Conservation (phyloP, 331 rosid genomes). For the Phaseolus coccineus region DNA sequence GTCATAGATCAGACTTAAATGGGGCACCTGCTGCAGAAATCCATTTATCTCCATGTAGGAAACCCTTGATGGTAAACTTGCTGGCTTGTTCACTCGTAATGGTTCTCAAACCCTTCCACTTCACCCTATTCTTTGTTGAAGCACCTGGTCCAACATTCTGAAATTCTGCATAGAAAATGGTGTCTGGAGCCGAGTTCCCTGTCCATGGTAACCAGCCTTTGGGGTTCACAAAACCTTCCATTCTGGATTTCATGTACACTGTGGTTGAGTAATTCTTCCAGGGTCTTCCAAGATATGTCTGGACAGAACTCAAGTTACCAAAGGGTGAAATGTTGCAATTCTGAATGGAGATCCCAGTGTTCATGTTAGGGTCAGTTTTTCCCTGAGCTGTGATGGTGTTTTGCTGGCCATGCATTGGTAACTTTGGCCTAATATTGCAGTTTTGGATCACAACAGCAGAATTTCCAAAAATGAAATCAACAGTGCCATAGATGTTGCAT, state of each 20-base stretch:
- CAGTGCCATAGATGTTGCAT: slow-evolving; percentile 73
- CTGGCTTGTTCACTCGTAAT: slow-evolving; percentile 52
- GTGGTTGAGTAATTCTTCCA: slow-evolving; percentile 92
- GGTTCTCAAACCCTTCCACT: slow-evolving; percentile 76
- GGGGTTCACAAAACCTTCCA: slow-evolving; percentile 59
- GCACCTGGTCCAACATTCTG: slow-evolving; percentile 72
- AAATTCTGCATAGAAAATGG: slow-evolving; percentile 74
- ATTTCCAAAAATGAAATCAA: slow-evolving; percentile 89
- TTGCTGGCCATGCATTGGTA: slow-evolving; percentile 65
- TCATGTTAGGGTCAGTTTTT: slow-evolving; percentile 72
- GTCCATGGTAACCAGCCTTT: slow-evolving; percentile 83
- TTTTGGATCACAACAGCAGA: slow-evolving; percentile 74
- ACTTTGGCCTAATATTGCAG: slow-evolving; percentile 59
- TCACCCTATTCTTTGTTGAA: slow-evolving; percentile 65
- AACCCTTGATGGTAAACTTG: slow-evolving; percentile 57
- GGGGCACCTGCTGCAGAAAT: slow-evolving; percentile 58
- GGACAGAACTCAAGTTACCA: slow-evolving; percentile 63
- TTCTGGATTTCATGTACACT: slow-evolving; percentile 51
- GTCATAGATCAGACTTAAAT: slow-evolving; percentile 51
- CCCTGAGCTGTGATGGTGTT: slow-evolving; percentile 90
- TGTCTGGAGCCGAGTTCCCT: slow-evolving; percentile 70
- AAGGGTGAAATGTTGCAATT: slow-evolving; percentile 58
- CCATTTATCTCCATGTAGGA: slow-evolving; percentile 69
- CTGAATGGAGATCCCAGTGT: slow-evolving; percentile 73
- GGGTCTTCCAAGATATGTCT: slow-evolving; percentile 79